phyloP scores from a whole-genome alignment of 495 filamentous ascomycete species.

The Neurospora sp. region DNA sequence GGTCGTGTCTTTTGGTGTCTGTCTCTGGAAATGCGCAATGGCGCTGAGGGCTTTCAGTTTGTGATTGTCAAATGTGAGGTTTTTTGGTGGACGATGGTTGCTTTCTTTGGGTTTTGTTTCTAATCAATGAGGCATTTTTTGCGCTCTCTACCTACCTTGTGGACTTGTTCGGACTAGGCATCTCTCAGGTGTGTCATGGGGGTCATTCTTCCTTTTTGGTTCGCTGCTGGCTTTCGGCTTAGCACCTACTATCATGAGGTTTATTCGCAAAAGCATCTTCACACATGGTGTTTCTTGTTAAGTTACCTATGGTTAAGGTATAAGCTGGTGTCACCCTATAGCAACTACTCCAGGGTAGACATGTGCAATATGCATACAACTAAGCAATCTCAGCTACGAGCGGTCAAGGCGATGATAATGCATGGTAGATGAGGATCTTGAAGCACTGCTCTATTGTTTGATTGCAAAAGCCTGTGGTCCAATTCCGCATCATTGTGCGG shows the following conservation, averaged over 20 bases:
- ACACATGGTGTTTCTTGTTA: not conserved
- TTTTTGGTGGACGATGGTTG: not conserved
- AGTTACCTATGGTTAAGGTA: not conserved
- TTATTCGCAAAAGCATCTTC: not conserved
- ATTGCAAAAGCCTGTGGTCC: not conserved
- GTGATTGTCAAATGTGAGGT: not conserved
- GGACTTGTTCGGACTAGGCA: not conserved
- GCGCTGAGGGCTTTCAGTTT: not conserved
- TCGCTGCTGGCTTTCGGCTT: not conserved
- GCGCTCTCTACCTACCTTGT: not conserved
- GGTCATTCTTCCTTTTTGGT: no score
- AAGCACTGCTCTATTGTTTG: not conserved
- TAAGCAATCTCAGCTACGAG: not conserved
- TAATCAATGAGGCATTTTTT: no score
- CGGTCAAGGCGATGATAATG: not conserved
- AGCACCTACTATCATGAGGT: not conserved
- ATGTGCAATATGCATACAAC: not conserved
- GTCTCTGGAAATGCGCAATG: not conserved
- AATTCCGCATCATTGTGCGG: no score
- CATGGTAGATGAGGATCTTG: no score
- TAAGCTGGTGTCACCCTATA: not conserved
- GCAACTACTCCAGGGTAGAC: not conserved
- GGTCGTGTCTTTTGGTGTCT: not conserved
- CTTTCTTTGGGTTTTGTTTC: no score
- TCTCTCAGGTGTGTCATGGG: not conserved